phyloP scores from a whole-genome alignment of 352 stramenopile genomes.

The Pythium myriotylum region DNA sequence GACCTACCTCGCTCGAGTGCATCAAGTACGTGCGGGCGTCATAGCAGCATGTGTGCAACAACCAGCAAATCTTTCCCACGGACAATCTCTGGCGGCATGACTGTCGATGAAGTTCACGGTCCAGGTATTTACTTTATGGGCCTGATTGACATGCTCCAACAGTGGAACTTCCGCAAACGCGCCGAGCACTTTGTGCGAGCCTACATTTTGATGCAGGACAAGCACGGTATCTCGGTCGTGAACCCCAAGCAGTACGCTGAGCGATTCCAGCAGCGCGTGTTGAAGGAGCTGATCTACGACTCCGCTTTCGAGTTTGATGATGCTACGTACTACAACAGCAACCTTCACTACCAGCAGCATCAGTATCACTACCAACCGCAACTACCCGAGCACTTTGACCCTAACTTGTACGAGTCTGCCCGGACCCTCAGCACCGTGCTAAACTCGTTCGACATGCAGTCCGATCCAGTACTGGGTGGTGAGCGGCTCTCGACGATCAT shows the following conservation, averaged over 20 bases:
- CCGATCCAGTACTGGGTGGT: constrained; percentile 21
- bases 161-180: constrained; percentile 93
- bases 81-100: constrained; percentile 60
- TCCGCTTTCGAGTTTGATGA: constrained; percentile 37
- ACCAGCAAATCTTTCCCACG: constrained; percentile 56
- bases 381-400: constrained; percentile 42
- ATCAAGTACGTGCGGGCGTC: constrained; percentile 12
- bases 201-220: constrained; percentile 72
- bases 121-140: constrained; percentile 95
- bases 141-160: constrained; percentile 95
- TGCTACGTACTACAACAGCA: constrained; percentile 31
- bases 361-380: constrained; percentile 25
- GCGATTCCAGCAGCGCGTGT: constrained; percentile 74
- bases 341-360: constrained; percentile 18
- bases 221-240: constrained; percentile 71
- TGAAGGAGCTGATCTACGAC: constrained; percentile 78
- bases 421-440: constrained; percentile 53
- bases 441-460: constrained; percentile 45
- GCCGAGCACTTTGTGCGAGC: constrained; percentile 85
- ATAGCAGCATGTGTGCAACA: constrained; percentile 23
- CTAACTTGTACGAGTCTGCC: constrained; percentile 43
- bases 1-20: constrained; percentile 36
- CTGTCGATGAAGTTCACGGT: constrained; percentile 85
- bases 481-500: constrained; percentile 10
- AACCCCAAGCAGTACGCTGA: constrained; percentile 75